Conservation (phyloP, 257 asterid genomes). For the Jacaranda copaia region DNA sequence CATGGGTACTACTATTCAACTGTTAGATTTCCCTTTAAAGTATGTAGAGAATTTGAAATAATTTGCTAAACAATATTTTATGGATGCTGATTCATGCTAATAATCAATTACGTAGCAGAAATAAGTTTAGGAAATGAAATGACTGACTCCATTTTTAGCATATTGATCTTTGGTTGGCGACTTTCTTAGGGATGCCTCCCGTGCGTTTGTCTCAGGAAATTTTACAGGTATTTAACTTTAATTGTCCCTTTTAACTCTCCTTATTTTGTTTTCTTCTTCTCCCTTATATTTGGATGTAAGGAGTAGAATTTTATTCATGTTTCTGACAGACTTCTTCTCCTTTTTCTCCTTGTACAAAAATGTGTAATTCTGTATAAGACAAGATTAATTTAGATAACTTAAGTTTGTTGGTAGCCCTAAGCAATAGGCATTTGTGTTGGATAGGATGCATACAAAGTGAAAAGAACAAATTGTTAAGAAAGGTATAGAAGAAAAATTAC, state of each 20-base stretch:
- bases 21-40: background rate
- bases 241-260: background rate
- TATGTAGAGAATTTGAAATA: background rate
- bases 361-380: constrained; percentile 1
- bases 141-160: constrained; percentile 18
- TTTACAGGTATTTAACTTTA: constrained; percentile 67
- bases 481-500: too few species aligned
- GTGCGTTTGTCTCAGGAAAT: constrained; percentile 94
- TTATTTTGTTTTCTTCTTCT: background rate
- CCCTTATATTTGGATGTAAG: background rate
- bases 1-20: background rate
- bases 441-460: background rate
- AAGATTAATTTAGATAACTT: constrained; percentile 18
- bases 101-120: constrained; percentile 9
- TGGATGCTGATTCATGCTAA: background rate
- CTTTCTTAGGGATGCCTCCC: constrained; percentile 86
- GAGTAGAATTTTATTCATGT: background rate
- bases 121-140: constrained; percentile 23
- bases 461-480: background rate
- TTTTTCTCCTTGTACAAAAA: constrained; percentile 7
- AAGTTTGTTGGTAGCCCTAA: constrained; percentile 2
- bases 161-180: constrained; percentile 27
- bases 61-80: background rate
- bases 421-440: background rate
- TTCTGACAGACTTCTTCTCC: background rate